Conservation (phyloP, 1,139 yeast species). For the Kodamaea ohmeri region DNA sequence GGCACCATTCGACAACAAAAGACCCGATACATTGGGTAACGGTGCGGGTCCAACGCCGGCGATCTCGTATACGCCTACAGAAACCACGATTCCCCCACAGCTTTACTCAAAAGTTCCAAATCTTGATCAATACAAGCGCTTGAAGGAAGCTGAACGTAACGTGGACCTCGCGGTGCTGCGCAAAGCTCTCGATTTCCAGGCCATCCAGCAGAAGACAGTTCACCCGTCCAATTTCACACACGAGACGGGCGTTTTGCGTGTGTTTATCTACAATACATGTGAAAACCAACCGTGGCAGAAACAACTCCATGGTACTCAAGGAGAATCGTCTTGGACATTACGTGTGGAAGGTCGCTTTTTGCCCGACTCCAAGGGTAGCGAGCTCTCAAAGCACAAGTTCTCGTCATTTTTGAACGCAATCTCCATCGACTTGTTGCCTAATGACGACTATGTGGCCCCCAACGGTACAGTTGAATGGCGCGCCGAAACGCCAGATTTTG, state of each 20-base stretch:
- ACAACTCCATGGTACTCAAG: slow-evolving; percentile 24
- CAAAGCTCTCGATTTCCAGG: slow-evolving; percentile 83
- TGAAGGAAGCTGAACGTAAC: slow-evolving; percentile 74
- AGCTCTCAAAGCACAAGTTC: slow-evolving; percentile 45
- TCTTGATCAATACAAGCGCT: slow-evolving; percentile 62
- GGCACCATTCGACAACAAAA: slow-evolving; percentile 20
- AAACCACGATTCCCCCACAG: slow-evolving; percentile 59
- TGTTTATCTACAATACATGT: slow-evolving; percentile 78
- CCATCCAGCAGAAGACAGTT: slow-evolving; percentile 51
- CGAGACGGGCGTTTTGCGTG: slow-evolving; percentile 60
- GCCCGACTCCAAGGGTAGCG: slow-evolving; percentile 25
- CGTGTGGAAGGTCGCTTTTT: slow-evolving; percentile 83
- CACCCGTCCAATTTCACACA: slow-evolving; percentile 44
- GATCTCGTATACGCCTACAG: slow-evolving; percentile 63
- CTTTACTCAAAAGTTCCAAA: slow-evolving; percentile 70
- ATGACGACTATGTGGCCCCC: slow-evolving; percentile 39
- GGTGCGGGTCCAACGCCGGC: slow-evolving; percentile 41
- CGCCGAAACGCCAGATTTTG: slow-evolving; percentile 19
- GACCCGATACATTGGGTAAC: slow-evolving; percentile 20
- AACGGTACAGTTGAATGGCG: slow-evolving; percentile 45
- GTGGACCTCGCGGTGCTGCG: slow-evolving; percentile 80
- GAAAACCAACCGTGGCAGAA: slow-evolving; percentile 93
- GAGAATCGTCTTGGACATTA: slow-evolving; percentile 73
- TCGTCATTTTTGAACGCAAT: slow-evolving; percentile 81
- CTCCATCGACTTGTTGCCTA: slow-evolving; percentile 67